Base-by-base conservation (phyloP, 257 asterid genomes). In the Penstemon davidsonii region DNA sequence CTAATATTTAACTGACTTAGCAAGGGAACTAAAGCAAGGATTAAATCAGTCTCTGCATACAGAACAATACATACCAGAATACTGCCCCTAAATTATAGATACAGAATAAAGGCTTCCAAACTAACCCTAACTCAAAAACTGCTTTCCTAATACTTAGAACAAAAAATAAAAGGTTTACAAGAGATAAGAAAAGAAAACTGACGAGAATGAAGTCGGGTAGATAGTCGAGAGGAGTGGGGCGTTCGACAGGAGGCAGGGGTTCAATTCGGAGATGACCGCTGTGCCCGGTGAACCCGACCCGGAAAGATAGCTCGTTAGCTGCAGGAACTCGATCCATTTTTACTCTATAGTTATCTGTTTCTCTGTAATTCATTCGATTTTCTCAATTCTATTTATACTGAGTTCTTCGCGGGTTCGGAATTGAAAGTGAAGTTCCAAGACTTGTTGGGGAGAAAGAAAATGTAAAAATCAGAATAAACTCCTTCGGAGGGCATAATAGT, bases 161-260 rank as follows among this genome's bases (percentile, higher is more conserved):
- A 58, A 56, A 19, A 33, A 45, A 8, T 5, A 8, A 55, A 37
- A 50, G 18, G 13, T 39, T 5, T 66, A 36, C 49, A 8, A 42
- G 49, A 41, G 5, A 50, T 18, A n/a, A 9, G 12, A 12, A 37
- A 66, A 7, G 25, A 73, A 68, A 18, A 78, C 95, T 79, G 46
- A 93, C 99, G 68, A 89, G 88, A 13, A 88, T 73, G 83, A 90
- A 92, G 62, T 91, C 95, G n/a, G 98, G 98, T 18, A 86, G 85
- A 8, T 79, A 75, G 72, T 74, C 83, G 70, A 83, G 84, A 57
- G 87, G 86, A 55, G 18, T 70, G 59, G 74, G 84, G 64, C 89
- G 84, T 55, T 88, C 77, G 60, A 86, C 94, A 4, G 98, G 97
- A 5, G 96, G 89, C 25, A 90, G 88, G 69, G 97, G 97, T 72